Percentiles rank a stretch among this genome's conserved stretches.
phyloP scores from a whole-genome alignment of 2,329 filamentous ascomycete species.

The Cladosporium halotolerans region DNA sequence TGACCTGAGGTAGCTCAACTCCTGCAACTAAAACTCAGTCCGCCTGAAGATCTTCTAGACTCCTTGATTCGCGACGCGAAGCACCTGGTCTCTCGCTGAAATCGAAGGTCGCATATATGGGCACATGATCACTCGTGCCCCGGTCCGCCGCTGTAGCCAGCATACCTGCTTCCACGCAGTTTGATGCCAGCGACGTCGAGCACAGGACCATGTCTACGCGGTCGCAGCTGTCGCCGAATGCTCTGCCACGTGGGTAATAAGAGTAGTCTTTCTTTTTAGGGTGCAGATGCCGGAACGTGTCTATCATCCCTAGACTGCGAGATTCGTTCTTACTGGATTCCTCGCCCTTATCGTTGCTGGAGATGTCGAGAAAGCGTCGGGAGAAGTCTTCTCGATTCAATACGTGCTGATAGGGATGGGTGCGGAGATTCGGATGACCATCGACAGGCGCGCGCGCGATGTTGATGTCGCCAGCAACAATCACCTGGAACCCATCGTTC shows the following conservation, averaged over 20 bases:
- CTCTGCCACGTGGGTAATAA: constrained; percentile 39
- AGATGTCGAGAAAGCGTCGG: constrained; percentile 37
- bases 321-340: background rate
- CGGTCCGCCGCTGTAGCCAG: constrained; percentile 39
- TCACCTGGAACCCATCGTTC: constrained; percentile 35
- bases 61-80: too few relatives aligned
- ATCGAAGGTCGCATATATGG: constrained; percentile 36
- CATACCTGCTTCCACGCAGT: constrained; percentile 35
- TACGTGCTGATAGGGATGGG: constrained; percentile 42
- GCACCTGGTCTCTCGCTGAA: background rate
- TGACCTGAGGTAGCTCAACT: too few relatives aligned
- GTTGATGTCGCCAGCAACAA: constrained; percentile 50
- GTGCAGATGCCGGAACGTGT: constrained; percentile 45
- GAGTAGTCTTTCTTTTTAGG: constrained; percentile 42
- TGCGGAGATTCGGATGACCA: constrained; percentile 44
- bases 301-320: constrained; percentile 32
- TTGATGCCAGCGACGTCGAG: constrained; percentile 35
- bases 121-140: constrained; percentile 50
- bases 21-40: too few relatives aligned
- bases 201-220: constrained; percentile 48
- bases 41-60: too few relatives aligned
- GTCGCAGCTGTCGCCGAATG: constrained; percentile 49
- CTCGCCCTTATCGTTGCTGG: constrained; percentile 12
- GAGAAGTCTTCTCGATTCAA: constrained; percentile 49
- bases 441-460: constrained; percentile 40